Evolutionary conservation across 352 stramenopile genomes (phyloP).

Genomic region (Aphanomyces invadans): DNA sequence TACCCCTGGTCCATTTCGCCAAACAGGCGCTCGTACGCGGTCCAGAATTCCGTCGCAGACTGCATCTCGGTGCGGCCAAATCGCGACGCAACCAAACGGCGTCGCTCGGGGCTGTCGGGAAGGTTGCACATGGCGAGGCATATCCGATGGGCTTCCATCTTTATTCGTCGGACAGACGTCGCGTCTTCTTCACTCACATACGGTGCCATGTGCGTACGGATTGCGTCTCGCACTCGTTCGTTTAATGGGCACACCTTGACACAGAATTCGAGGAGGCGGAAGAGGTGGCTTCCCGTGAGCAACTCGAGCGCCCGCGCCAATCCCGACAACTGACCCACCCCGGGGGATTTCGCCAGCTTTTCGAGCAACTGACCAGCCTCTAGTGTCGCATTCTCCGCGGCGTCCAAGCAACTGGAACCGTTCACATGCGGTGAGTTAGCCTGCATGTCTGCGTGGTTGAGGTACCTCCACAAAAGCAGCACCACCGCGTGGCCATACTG

Average conservation of each 20-base stretch:
- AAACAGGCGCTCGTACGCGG: slow-evolving; percentile 45
- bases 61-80: neutral
- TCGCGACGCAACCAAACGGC: neutral
- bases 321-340: neutral
- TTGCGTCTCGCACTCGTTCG: slow-evolving; percentile 38
- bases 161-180: neutral
- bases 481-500: slow-evolving; percentile 41
- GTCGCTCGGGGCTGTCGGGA: neutral
- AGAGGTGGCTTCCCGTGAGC: slow-evolving; percentile 43
- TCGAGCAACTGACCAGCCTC: slow-evolving; percentile 57
- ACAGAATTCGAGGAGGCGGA: slow-evolving; percentile 63
- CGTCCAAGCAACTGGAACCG: slow-evolving; percentile 68
- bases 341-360: slow-evolving; percentile 34
- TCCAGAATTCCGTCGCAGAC: slow-evolving; percentile 37
- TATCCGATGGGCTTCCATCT: slow-evolving; percentile 19
- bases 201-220: slow-evolving; percentile 38
- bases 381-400: slow-evolving; percentile 51
- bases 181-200: slow-evolving; percentile 27
- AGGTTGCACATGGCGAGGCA: slow-evolving; percentile 13
- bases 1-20: slow-evolving; percentile 24
- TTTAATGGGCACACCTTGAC: slow-evolving; percentile 59
- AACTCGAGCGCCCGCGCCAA: slow-evolving; percentile 42
- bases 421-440: slow-evolving; percentile 41
- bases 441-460: neutral
- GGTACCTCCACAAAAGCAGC: slow-evolving; percentile 16